Base-by-base conservation (phyloP, 768 basidiomycete species). In the Agrocybe praecox region DNA sequence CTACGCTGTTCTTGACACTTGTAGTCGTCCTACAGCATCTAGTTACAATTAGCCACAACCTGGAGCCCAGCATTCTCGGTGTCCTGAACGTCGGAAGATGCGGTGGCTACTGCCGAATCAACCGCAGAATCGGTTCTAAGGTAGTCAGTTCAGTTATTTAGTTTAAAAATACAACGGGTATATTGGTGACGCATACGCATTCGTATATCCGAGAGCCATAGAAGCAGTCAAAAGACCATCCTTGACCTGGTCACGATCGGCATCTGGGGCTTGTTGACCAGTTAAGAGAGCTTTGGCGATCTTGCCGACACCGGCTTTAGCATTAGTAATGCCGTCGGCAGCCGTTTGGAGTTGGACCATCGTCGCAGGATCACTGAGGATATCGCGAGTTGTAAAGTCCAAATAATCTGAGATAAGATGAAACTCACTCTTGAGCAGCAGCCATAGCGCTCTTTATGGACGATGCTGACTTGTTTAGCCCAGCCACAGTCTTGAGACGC, bases 281-380 rank as follows among this genome's bases (percentile, higher is more conserved):
- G 62, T 62, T 4, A 62, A 36, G 15, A 62, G 52, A 8, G 62
- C 58, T 18, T 33, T 51, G 0, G 62, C 62, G 43, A 62, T 62
- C 6, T 58, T 62, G 40, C 45, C 56, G 17, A 62, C 58, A 15
- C 62, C 62, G 18, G 49, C 40, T 11, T 49, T 46, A 14, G 62
- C 62, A 40, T 46, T 59, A 12, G 48, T 19, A 8, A 62, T 34
- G 26, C 58, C 62, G 9, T 33, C 44, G 11, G 56, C 49, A 18
- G 62, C 62, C 11, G 62, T 53, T 29, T 59, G 49, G 33, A 59
- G 58, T 11, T 59, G 58, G 12, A 55, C 26, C 18, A 47, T 43
- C 32, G 56, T 52, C 29, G 52, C 47, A n/a, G 55, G 40, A 53
- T 62, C 58, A 29, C 62, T 62, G 44, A 19, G 15, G 2, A 29